A percentile compares a stretch with the other conserved stretches of the same genome.
These are phyloP conservation scores for Xerophyta viscosa DNA, from an alignment of 106 monocot genomes.

Conservation along the genomic window DNA sequence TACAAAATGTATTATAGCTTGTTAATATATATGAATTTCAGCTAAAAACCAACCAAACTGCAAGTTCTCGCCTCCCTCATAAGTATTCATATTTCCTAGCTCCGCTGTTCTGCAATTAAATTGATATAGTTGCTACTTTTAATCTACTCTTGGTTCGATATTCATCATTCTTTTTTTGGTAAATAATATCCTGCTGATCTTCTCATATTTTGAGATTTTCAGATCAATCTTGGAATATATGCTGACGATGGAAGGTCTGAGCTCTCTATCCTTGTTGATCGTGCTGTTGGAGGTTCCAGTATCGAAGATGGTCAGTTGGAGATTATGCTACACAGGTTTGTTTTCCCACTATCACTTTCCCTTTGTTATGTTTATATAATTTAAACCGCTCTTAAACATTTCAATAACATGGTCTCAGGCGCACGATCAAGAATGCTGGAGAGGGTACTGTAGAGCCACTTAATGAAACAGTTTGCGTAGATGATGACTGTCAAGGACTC, in stretches of 20 bases:
- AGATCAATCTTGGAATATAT: slow-evolving; percentile 65
- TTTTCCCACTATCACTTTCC: background rate
- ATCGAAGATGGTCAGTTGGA: slow-evolving; percentile 61
- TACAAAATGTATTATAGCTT: too few species aligned
- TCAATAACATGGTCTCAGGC: slow-evolving; percentile 24
- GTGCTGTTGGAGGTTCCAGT: slow-evolving; percentile 61
- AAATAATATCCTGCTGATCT: too few species aligned
- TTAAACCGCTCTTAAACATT: too few species aligned
- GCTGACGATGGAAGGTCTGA: slow-evolving; percentile 44
- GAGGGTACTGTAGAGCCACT: slow-evolving; percentile 66
- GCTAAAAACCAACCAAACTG: too few species aligned
- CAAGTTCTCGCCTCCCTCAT: too few species aligned
- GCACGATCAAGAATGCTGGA: slow-evolving; percentile 42
- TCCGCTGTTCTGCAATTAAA: too few species aligned
- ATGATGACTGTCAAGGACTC: slow-evolving; percentile 36
- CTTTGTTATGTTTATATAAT: background rate
- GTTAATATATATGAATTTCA: too few species aligned
- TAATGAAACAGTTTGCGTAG: slow-evolving; percentile 48
- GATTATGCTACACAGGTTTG: slow-evolving; percentile 64
- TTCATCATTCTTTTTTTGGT: too few species aligned
- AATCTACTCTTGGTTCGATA: too few species aligned
- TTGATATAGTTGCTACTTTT: too few species aligned
- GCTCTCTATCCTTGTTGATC: slow-evolving; percentile 59
- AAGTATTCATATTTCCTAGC: too few species aligned
- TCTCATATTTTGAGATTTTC: slow-evolving; percentile 17